phyloP scores from a whole-genome alignment of 139 green algal genomes.

The Tetratostichococcus sp. region DNA sequence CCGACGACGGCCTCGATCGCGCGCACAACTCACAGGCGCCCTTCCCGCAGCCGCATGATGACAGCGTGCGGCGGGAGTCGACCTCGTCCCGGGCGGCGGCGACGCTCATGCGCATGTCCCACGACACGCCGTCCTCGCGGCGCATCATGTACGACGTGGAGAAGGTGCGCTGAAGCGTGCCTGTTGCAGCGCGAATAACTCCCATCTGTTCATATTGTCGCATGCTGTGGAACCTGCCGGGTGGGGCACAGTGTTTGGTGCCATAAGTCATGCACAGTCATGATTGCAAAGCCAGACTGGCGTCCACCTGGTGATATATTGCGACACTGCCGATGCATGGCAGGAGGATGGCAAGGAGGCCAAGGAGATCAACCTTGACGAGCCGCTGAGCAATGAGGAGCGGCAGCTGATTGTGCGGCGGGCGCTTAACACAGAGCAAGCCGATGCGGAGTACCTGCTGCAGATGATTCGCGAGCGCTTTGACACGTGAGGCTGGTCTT shows the following conservation, averaged over 20 bases:
- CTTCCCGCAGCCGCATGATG: too few species aligned
- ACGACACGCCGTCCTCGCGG: not conserved
- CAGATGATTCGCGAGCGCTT: constrained; percentile 7
- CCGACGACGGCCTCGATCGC: not conserved
- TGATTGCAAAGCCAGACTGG: too few species aligned
- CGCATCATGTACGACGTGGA: not conserved
- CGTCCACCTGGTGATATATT: too few species aligned
- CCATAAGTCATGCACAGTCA: too few species aligned
- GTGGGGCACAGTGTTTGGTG: too few species aligned
- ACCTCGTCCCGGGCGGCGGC: not conserved
- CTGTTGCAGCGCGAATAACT: too few species aligned
- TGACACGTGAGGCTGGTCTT: constrained; percentile 2
- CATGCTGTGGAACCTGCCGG: too few species aligned
- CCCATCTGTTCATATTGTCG: too few species aligned
- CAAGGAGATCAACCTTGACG: not conserved
- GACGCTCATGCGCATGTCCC: not conserved
- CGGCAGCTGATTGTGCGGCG: constrained; percentile 11
- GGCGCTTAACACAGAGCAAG: constrained; percentile 18
- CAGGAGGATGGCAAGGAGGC: not conserved
- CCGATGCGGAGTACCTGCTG: constrained; percentile 20
- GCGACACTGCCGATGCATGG: too few species aligned
- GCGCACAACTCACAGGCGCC: too few species aligned
- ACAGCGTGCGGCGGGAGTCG: too few species aligned
- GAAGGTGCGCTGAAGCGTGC: too few species aligned
- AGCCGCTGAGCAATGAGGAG: constrained; percentile 8